Evolutionary conservation across 2,329 filamentous ascomycete species (phyloP), one percentile per base, ranked within the genome.

Genomic region (Colletotrichum incanum): DNA sequence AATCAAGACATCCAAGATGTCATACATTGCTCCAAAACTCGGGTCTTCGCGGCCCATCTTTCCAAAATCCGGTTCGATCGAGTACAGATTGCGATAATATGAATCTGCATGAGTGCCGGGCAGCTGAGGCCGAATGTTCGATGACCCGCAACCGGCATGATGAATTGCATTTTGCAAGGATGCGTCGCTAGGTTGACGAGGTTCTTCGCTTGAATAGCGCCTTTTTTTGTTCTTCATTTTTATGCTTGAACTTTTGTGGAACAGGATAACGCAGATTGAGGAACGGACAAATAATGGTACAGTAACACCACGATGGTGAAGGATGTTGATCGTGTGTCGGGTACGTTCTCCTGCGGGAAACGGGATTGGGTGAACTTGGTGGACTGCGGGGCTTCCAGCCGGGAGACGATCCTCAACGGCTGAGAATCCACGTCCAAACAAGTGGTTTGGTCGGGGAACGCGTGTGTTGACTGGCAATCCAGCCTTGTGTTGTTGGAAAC

Each of bases 21-120:
- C 81, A 20, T 77, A 87, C 86, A 86, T 67, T 20, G 78, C 75
- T 1, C 82, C 82, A 74, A 89, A 86, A 0, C 80, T 81, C 0
- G 82, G 67, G 72, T 88, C 85, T 18, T 82, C 75, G 1, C 77
- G 76, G 0, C 83, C 82, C 0, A 89, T 77, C 9, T 81, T 76
- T n/a, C 79, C 79, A 65, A 88, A 88, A 72, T 87, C 82, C 1
- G 82, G 80, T 1, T 84, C 78, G 2, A 77, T 79, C 0, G 75
- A 66, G 74, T 87, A 88, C 0, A 88, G 77, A 6, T 80, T 73
- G 11, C 80, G 79, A 47, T 71, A 76, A 50, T 76, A 73, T 1
- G 47, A 37, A 26, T 76, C 75, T 14, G 73, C 75, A 1, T 67
- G 58, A 1, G 41, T 37, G 1, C 73, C 69, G 4, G 73, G 72